Percentiles rank a stretch among this genome's conserved stretches.
Conservation (phyloP, 2,329 filamentous ascomycete species). For the Diaporthe ilicicola region DNA sequence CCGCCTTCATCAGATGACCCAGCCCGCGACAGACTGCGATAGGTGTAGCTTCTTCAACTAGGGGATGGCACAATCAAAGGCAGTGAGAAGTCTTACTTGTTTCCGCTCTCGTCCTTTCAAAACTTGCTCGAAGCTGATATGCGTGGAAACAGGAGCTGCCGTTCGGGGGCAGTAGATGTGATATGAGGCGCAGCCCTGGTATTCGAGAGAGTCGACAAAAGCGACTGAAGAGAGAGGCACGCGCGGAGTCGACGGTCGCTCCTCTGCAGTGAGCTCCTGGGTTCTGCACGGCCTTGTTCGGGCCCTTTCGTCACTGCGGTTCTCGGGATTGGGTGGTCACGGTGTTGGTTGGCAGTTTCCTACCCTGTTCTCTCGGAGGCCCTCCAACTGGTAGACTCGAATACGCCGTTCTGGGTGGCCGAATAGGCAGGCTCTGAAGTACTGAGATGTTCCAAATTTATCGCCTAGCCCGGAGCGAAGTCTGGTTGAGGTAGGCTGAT, state of each 20-base stretch:
- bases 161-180: neutral
- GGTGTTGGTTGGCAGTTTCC: conserved; percentile 21
- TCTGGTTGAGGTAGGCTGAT: neutral
- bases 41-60: neutral
- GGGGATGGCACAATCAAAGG: neutral
- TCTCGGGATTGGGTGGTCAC: neutral
- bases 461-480: neutral
- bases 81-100: neutral
- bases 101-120: neutral
- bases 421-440: neutral
- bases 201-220: neutral
- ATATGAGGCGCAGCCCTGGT: neutral
- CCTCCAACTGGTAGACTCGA: neutral
- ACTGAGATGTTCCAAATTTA: neutral
- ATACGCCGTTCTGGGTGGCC: neutral
- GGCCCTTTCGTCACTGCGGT: conserved; percentile 20
- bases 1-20: neutral
- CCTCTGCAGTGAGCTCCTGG: neutral
- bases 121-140: neutral
- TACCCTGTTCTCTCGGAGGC: conserved; percentile 5
- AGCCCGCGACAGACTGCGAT: neutral
- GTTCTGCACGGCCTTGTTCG: conserved; percentile 2
- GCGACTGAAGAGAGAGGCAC: neutral
- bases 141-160: neutral
- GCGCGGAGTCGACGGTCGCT: neutral